Evolutionary conservation across 768 basidiomycete genomes (phyloP).

Genomic region (Nidularia sp.): DNA sequence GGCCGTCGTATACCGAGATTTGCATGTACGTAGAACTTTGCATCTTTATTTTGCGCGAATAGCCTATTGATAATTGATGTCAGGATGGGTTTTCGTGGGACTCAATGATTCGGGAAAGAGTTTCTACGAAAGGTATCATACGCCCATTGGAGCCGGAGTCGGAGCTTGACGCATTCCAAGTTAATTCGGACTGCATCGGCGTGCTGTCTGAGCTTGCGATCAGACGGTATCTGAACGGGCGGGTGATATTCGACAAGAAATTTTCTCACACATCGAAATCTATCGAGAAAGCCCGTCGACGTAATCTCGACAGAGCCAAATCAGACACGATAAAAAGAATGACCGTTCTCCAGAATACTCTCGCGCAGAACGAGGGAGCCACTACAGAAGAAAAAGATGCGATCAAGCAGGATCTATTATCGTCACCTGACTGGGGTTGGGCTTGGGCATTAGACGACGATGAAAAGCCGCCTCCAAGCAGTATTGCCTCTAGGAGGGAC

Average conservation of each 20-base stretch:
- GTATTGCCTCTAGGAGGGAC: constrained; percentile 86
- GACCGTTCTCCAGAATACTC: constrained; percentile 38
- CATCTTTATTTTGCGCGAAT: not conserved
- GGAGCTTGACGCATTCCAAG: constrained; percentile 60
- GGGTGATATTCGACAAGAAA: constrained; percentile 59
- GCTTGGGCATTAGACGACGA: constrained; percentile 79
- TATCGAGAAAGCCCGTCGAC: constrained; percentile 65
- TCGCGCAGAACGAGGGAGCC: constrained; percentile 17
- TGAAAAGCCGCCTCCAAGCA: constrained; percentile 87
- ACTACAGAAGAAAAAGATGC: not conserved
- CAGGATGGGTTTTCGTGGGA: constrained; percentile 33
- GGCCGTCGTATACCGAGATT: constrained; percentile 45
- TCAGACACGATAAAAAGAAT: constrained; percentile 58
- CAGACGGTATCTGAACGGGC: constrained; percentile 71
- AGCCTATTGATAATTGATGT: not conserved
- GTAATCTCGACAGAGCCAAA: constrained; percentile 59
- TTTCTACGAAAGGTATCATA: constrained; percentile 79
- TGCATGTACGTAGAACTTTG: constrained; percentile 31
- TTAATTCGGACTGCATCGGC: constrained; percentile 68
- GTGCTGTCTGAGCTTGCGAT: constrained; percentile 69
- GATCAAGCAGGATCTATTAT: constrained; percentile 31
- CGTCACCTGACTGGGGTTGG: constrained; percentile 66
- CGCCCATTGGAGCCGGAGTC: constrained; percentile 72
- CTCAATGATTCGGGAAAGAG: constrained; percentile 88
- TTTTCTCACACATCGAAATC: constrained; percentile 51